Conservation (phyloP, 495 filamentous ascomycete species). For the Podospora pseudopauciseta region DNA sequence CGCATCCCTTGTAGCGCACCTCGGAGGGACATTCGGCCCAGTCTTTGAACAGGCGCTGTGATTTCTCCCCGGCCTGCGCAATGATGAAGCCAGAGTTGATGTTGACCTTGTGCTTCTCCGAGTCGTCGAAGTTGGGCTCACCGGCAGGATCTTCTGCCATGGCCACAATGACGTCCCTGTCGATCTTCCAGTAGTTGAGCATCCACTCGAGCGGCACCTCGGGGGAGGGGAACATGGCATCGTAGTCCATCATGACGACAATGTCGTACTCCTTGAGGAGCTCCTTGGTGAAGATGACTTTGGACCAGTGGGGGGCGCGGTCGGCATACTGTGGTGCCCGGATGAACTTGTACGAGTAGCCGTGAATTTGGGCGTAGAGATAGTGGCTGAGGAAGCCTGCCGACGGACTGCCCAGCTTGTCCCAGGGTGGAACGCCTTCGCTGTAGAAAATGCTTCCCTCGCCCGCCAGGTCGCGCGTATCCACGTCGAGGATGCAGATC, state of each 20-base stretch:
- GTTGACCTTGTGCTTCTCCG: slow-evolving; percentile 15
- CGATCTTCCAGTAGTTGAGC: slow-evolving; percentile 52
- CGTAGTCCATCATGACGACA: slow-evolving; percentile 51
- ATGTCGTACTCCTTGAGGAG: slow-evolving; percentile 45
- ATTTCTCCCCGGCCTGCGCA: slow-evolving; percentile 27
- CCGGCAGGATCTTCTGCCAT: slow-evolving; percentile 42
- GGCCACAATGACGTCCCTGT: slow-evolving; percentile 39
- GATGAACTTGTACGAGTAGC: slow-evolving; percentile 53
- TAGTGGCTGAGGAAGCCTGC: slow-evolving; percentile 42
- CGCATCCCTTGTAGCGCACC: slow-evolving; percentile 29
- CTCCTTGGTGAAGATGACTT: slow-evolving; percentile 46
- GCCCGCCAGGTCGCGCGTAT: slow-evolving; percentile 34
- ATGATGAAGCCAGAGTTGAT: slow-evolving; percentile 36
- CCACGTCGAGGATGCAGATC: slow-evolving; percentile 41
- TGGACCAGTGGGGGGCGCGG: slow-evolving; percentile 47
- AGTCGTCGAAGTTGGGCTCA: slow-evolving; percentile 22
- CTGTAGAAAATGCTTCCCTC: slow-evolving; percentile 31
- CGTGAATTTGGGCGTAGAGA: slow-evolving; percentile 48
- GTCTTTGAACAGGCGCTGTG: slow-evolving; percentile 28
- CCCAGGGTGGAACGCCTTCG: slow-evolving; percentile 19
- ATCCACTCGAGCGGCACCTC: slow-evolving; percentile 54
- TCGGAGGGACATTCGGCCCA: slow-evolving; percentile 33
- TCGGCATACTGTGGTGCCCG: slow-evolving; percentile 32
- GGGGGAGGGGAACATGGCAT: slow-evolving; percentile 46
- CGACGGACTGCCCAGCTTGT: slow-evolving; percentile 23